Evolutionary conservation across 2,329 filamentous ascomycete genomes (phyloP), one percentile per base, ranked within the genome.

Genomic region (Zymoseptoria ardabiliae): DNA sequence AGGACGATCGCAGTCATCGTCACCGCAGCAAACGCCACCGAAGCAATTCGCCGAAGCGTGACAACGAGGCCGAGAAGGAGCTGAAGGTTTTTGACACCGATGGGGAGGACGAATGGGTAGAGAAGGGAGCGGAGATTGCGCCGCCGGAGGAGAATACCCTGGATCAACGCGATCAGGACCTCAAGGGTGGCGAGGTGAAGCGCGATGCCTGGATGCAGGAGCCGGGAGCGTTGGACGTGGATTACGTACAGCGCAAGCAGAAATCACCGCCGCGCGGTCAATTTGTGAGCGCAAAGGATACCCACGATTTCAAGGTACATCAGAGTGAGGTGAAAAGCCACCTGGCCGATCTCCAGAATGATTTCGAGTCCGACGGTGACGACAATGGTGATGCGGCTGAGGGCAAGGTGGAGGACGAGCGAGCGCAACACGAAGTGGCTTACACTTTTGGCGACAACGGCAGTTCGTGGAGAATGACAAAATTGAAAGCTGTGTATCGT

Each of bases 171-270:
- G 69, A 76, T 13, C 71, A 75, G 57, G 69, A 75, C 57, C 65
- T 73, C 20, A 69, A 70, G 19, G 63, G 68, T 62, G 65, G 73
- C 70, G 60, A 75, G 1, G 68, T 86, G 30, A 82, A 86, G 65
- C 85, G 95, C 63, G 94, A 97, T 73, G 84, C 88, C 0, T 99
- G 95, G 92, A 99, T 99, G 94, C 87, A 91, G 61, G 88, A 88
- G 0, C 91, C 93, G 0, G 90, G 89, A 0, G 85, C 87, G 0
- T 76, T 96, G 41, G 87, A 92, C 56, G 80, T 97, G 59, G 92
- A 97, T 70, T 96, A 96, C 72, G 81, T 91, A 55, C 83, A 89
- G 70, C 75, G 75, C 1, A 81, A 82, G 62, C 85, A 84, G 61
- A 72, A 77, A 6, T 71, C 72, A 56, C 73, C 74, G 68, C 75